Evolutionary conservation across 2,329 filamentous ascomycete genomes (phyloP).

Genomic region (Byssoonygena ceratinophila): DNA sequence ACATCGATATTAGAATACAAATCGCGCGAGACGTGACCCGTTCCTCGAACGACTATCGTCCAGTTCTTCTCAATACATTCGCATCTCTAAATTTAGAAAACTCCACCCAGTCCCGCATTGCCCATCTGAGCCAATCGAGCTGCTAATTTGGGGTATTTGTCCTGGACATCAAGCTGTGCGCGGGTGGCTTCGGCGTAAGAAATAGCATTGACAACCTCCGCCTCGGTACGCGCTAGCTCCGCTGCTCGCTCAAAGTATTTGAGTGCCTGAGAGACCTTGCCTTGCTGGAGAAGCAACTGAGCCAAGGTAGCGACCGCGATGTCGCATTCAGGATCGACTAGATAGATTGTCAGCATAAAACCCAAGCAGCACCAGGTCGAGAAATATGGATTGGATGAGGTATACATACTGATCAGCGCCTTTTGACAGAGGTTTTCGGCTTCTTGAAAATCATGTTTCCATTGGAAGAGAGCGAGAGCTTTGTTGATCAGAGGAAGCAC

Average conservation of each 20-base stretch:
- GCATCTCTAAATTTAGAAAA: conserved; percentile 16
- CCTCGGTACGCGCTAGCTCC: conserved; percentile 85
- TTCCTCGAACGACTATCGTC: neutral
- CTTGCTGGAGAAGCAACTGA: conserved; percentile 91
- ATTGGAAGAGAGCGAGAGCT: conserved; percentile 91
- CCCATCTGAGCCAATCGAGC: conserved; percentile 57
- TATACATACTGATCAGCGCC: conserved; percentile 77
- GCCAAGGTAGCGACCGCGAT: conserved; percentile 99
- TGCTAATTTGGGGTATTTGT: conserved; percentile 73
- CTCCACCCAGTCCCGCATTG: conserved; percentile 28
- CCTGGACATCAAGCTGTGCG: conserved; percentile 85
- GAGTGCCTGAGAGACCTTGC: conserved; percentile 88
- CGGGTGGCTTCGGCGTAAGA: conserved; percentile 95
- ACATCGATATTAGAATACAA: conserved; percentile 3
- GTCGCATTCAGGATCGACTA: conserved; percentile 96
- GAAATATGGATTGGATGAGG: neutral
- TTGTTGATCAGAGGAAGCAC: conserved; percentile 98
- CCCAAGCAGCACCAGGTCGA: too few species aligned
- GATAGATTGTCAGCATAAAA: conserved; percentile 26
- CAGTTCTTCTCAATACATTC: neutral
- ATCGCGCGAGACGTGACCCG: neutral
- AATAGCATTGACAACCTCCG: conserved; percentile 89
- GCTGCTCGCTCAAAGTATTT: conserved; percentile 96
- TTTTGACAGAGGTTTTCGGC: conserved; percentile 96
- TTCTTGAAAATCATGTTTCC: conserved; percentile 92